Percentiles rank a stretch among this genome's conserved stretches.
Conservation (phyloP, 2,329 filamentous ascomycete species). For the Colletotrichum tabaci region DNA sequence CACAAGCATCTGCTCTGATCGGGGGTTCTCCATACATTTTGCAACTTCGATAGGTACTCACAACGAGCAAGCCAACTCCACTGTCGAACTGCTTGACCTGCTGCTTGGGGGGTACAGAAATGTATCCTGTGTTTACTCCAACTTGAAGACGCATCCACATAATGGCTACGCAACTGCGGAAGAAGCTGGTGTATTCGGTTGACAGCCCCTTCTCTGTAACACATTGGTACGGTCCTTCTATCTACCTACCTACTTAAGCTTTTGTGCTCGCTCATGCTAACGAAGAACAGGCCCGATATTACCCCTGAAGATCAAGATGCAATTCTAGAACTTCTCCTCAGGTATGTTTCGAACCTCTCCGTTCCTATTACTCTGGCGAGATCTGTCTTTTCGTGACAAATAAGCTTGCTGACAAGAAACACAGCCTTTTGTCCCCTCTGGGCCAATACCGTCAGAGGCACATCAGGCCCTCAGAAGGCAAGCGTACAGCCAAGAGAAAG, state of each 20-base stretch:
- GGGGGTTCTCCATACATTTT: not conserved
- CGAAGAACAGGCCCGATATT: conserved; percentile 71
- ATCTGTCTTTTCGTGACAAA: not conserved
- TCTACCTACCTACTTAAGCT: not conserved
- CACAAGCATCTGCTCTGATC: not conserved
- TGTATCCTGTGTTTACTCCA: not conserved
- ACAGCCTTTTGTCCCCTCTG: conserved; percentile 74
- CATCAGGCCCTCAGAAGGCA: conserved; percentile 72
- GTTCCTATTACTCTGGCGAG: not conserved
- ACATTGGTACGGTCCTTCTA: conserved; percentile 65
- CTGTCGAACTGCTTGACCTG: not conserved
- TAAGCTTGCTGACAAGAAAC: not conserved
- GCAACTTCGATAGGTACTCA: not conserved
- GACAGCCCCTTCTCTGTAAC: conserved; percentile 75
- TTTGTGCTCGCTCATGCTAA: conserved; percentile 8
- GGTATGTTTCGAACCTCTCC: conserved; percentile 58
- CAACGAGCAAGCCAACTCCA: not conserved
- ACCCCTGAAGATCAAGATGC: conserved; percentile 71
- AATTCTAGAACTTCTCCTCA: conserved; percentile 77
- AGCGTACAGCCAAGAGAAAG: conserved; percentile 69
- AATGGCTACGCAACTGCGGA: conserved; percentile 48
- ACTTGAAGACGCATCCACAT: not conserved
- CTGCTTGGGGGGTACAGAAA: not conserved
- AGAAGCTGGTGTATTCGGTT: conserved; percentile 74
- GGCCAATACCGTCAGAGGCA: conserved; percentile 73